Conservation (phyloP, 176 grass and related monocot species). For the Chloris gayana region DNA sequence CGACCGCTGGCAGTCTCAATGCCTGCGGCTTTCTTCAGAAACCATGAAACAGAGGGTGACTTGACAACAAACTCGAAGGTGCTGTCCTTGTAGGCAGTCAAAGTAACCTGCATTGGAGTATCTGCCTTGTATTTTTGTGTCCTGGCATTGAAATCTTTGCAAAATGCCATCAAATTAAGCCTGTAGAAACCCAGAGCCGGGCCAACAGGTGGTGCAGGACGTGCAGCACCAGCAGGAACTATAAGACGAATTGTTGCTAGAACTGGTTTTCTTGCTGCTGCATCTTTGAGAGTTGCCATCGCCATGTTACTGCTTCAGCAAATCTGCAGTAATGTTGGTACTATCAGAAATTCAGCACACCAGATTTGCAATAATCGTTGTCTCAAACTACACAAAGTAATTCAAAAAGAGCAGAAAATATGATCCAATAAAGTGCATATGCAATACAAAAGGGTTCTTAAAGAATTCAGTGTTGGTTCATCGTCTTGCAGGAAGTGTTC, state of each 20-base stretch:
- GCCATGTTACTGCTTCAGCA: background rate
- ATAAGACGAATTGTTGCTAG: constrained; percentile 75
- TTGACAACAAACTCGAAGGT: constrained; percentile 87
- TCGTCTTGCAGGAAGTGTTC: background rate
- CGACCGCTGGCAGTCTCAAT: constrained; percentile 61
- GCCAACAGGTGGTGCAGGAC: constrained; percentile 72
- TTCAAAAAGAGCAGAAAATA: background rate
- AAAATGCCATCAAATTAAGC: constrained; percentile 93
- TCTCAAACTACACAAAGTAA: background rate
- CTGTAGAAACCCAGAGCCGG: constrained; percentile 75
- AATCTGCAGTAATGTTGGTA: constrained; percentile 7
- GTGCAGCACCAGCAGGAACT: constrained; percentile 69
- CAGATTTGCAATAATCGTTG: background rate
- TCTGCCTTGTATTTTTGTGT: constrained; percentile 94
- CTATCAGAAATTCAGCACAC: background rate
- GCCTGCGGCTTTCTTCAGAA: constrained; percentile 80
- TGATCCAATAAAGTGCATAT: background rate
- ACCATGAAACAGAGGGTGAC: constrained; percentile 79
- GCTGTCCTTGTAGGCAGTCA: constrained; percentile 88
- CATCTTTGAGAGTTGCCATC: constrained; percentile 79
- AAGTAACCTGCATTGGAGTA: constrained; percentile 77
- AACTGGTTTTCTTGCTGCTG: constrained; percentile 60
- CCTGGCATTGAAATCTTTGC: constrained; percentile 96
- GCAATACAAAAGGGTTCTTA: background rate
- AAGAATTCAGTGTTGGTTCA: background rate